Evolutionary conservation across 345 rosid genomes (phyloP).

Genomic region (Arabis hirsuta): DNA sequence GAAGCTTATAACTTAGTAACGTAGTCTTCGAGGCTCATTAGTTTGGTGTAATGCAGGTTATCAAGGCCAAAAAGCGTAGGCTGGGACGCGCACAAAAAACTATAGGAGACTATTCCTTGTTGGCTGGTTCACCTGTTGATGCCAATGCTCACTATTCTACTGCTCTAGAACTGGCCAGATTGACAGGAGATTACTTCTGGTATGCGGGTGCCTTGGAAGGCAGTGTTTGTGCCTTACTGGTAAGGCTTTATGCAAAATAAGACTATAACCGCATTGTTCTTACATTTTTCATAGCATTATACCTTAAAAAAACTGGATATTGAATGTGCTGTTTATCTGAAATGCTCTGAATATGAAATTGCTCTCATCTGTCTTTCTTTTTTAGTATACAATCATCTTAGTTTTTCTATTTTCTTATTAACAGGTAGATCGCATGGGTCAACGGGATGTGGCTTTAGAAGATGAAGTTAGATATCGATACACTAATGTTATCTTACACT

Average conservation of each 20-base stretch:
- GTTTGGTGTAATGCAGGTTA: conserved; percentile 65
- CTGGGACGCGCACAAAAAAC: conserved; percentile 96
- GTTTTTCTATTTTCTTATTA: conserved; percentile 37
- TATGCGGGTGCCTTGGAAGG: conserved; percentile 98
- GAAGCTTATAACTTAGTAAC: conserved; percentile 17
- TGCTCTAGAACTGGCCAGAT: conserved; percentile 85
- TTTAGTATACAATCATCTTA: conserved; percentile 5
- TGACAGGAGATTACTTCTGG: conserved; percentile 95
- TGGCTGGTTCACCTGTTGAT: conserved; percentile 99
- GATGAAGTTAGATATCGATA: conserved; percentile 88
- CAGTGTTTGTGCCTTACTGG: conserved; percentile 92
- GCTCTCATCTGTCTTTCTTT: conserved; percentile 7
- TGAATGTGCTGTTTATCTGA: conserved; percentile 1
- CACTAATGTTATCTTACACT: conserved; percentile 76
- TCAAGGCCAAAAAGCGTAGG: conserved; percentile 95
- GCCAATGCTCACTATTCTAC: conserved; percentile 97
- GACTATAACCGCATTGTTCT: background rate
- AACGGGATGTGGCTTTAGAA: conserved; percentile 70
- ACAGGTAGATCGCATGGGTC: conserved; percentile 85
- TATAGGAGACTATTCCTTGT: conserved; percentile 95
- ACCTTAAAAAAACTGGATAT: conserved; percentile 7
- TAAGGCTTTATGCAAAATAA: conserved; percentile 40
- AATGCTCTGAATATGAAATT: background rate
- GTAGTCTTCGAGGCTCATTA: conserved; percentile 34
- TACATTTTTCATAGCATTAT: conserved; percentile 13